A percentile compares a stretch with the other conserved stretches of the same genome.
Evolutionary conservation across 805 yeast species (phyloP).

Genomic region (Scheffersomyces stipitis): DNA sequence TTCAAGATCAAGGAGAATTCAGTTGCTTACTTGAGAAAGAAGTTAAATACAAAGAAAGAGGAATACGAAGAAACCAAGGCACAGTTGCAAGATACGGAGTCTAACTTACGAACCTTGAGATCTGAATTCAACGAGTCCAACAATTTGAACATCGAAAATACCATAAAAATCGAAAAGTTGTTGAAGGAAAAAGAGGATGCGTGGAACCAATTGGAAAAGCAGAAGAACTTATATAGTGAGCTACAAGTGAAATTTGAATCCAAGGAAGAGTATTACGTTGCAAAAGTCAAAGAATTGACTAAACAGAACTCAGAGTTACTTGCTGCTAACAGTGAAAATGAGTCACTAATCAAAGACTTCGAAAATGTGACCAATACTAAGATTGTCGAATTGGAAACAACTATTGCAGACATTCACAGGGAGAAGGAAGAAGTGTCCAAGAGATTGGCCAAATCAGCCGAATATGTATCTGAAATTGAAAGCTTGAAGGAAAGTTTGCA

Average conservation of each 20-base stretch:
- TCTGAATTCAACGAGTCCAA: slow-evolving; percentile 7
- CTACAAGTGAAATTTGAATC: background rate
- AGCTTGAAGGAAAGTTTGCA: slow-evolving; percentile 6
- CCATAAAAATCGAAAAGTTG: slow-evolving; percentile 14
- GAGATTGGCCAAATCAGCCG: slow-evolving; percentile 14
- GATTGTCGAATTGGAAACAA: slow-evolving; percentile 16
- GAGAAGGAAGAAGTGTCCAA: slow-evolving; percentile 14
- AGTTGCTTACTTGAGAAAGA: slow-evolving; percentile 6
- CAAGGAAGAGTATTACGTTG: background rate
- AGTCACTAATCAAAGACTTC: slow-evolving; percentile 6
- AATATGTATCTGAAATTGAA: slow-evolving; percentile 3
- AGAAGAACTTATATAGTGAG: slow-evolving; percentile 1
- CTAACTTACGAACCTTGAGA: slow-evolving; percentile 1
- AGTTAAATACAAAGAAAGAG: slow-evolving; percentile 4
- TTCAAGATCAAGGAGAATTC: slow-evolving; percentile 14
- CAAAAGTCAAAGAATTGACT: background rate
- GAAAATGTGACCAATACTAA: slow-evolving; percentile 22
- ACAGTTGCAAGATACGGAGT: slow-evolving; percentile 3
- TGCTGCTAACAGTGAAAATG: slow-evolving; percentile 6
- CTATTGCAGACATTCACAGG: slow-evolving; percentile 9
- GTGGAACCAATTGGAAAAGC: slow-evolving; percentile 4
- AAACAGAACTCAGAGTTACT: slow-evolving; percentile 1
- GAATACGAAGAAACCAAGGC: slow-evolving; percentile 6
- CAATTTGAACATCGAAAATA: slow-evolving; percentile 10
- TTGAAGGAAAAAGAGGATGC: slow-evolving; percentile 18